A percentile compares a stretch with the other conserved stretches of the same genome.
phyloP scores from a whole-genome alignment of 2,329 filamentous ascomycete genomes.

The Microdochium bolleyi region DNA sequence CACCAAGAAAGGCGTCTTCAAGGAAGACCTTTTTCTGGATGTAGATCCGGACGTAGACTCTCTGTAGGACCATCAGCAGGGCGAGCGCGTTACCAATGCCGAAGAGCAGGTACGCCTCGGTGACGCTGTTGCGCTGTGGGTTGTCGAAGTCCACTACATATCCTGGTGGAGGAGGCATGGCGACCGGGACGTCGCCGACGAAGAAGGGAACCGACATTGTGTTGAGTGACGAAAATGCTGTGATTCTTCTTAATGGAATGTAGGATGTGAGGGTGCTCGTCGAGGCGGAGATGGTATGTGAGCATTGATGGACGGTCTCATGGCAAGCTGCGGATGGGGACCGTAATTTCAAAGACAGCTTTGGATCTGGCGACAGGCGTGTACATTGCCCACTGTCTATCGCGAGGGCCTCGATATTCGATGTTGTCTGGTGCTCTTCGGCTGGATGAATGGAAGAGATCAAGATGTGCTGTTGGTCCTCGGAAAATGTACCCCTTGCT shows the following conservation, averaged over 20 bases:
- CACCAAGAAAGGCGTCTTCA: not conserved
- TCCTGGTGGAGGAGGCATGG: slow-evolving; percentile 1
- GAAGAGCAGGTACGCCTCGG: not conserved
- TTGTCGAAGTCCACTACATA: slow-evolving; percentile 2
- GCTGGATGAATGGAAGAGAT: too few relatives aligned
- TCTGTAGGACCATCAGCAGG: not conserved
- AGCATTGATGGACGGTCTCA: too few relatives aligned
- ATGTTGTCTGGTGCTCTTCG: too few relatives aligned
- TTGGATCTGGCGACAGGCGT: too few relatives aligned
- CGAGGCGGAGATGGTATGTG: too few relatives aligned
- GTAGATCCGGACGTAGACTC: not conserved
- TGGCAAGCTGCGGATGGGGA: too few relatives aligned
- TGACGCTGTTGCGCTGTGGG: slow-evolving; percentile 10
- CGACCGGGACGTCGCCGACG: not conserved
- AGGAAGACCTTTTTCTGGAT: not conserved
- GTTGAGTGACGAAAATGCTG: not conserved
- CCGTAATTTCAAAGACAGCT: too few relatives aligned
- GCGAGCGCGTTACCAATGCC: not conserved
- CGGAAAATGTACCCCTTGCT: too few relatives aligned
- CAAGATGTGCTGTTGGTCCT: too few relatives aligned
- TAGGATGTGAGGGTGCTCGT: not conserved
- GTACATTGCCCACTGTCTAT: too few relatives aligned
- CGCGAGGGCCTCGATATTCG: too few relatives aligned
- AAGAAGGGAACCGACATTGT: not conserved
- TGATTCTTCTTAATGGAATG: too few relatives aligned